phyloP scores from a whole-genome alignment of 352 stramenopile genomes.

The Phytophthora pini region DNA sequence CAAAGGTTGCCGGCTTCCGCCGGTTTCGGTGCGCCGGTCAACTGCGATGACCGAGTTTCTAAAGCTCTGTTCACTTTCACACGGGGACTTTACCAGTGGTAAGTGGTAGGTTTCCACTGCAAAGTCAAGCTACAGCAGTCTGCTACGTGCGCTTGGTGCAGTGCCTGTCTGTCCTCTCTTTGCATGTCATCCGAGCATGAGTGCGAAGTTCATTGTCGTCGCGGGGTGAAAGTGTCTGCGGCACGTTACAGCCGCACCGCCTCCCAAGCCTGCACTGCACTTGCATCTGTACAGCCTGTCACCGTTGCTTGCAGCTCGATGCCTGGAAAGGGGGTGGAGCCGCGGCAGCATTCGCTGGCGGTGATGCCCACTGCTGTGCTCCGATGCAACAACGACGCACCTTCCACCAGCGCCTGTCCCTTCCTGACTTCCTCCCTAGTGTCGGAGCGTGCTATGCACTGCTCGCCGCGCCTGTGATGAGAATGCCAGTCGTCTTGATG shows the following conservation, averaged over 20 bases:
- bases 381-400: conserved; percentile 29
- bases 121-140: conserved; percentile 10
- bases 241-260: conserved; percentile 6
- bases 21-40: not conserved
- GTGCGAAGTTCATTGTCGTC: conserved; percentile 18
- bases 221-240: conserved; percentile 5
- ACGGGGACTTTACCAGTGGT: not conserved
- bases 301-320: conserved; percentile 29
- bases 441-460: conserved; percentile 32
- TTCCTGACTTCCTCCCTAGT: conserved; percentile 20
- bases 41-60: no score
- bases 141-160: conserved; percentile 7
- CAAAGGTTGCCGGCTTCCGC: not conserved
- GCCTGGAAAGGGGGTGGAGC: conserved; percentile 22
- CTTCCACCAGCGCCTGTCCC: conserved; percentile 32
- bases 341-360: not conserved
- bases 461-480: conserved; percentile 22
- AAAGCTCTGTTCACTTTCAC: no score
- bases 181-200: conserved; percentile 29
- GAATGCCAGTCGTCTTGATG: conserved; percentile 38
- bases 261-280: conserved; percentile 16
- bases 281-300: conserved; percentile 15
- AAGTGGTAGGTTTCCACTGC: not conserved
- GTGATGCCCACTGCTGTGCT: conserved; percentile 9
- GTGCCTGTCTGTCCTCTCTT: conserved; percentile 32